Base-by-base conservation (phyloP, 176 grass and related monocot genomes). In the Saccharum officinarum region DNA sequence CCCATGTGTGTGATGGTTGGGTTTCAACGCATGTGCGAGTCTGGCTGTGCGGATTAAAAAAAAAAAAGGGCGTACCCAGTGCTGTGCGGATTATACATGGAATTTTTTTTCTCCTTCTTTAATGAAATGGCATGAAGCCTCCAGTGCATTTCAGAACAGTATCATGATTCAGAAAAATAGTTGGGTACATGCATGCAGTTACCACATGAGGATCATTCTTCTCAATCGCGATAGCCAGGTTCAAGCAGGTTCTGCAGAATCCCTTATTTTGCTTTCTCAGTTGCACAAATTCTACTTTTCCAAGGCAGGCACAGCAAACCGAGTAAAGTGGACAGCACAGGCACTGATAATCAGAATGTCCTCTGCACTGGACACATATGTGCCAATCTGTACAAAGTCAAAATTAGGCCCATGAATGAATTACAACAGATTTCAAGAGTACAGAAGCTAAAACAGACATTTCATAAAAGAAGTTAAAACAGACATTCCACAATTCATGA, bases 321-420 rank as follows among this genome's bases (percentile, higher is more conserved):
- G 96, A 98, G 52, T 79, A 73, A 40, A 14, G 83, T 71, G 93
- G 91, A 80, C 96, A 98, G 37, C 96, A 90, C 13, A 92, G 90
- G 75, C 96, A 98, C 41, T 89, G 86, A 82, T 87, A 83, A 79
- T 71, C 31, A 25, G 93, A 76, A 82, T 70, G 60, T 82, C 86
- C 64, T 87, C 71, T 73, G 81, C 96, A 98, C 10, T 26, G 81
- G 83, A 78, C 68, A 65, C 96, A 98, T 28, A n/a, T 85, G 46
- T 98, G 96, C 86, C 84, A 98, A 39, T 87, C 96, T 95, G 90
- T 87, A 37, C 83, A 77, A 61, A 65, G 54, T 25, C 17, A 92
- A 82, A 67, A 25, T 50, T 78, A 88, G 76, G 57, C 17, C 5
- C 6, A 78, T 28, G 45, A 49, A 79, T 67, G 16, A 81, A 17